Evolutionary conservation across 192 early-diverging fungal genomes (phyloP), one percentile per base, ranked within the genome.

Genomic region (Coemansia guatemalensis): DNA sequence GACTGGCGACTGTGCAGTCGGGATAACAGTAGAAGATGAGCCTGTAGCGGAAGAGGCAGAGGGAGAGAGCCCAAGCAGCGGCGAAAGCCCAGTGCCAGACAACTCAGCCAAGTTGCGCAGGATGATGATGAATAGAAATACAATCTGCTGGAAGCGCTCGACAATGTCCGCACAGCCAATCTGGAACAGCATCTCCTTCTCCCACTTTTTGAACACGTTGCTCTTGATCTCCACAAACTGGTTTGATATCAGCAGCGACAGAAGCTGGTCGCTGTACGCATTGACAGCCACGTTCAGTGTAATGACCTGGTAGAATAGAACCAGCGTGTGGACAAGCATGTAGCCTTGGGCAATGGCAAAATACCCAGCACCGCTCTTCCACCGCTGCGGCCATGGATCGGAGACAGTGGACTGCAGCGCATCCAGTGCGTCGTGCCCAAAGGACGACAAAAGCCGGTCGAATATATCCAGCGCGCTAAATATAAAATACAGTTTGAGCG

Each of bases 211-310:
- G 61, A 98, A 99, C 6, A 99, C 97, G 47, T 88, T 90, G 60
- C 93, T 88, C 65, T 99, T 99, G 73, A 99, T 95, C 68, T 99
- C 97, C 8, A 95, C 93, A 86, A 99, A 99, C 81, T 98, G 97
- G 66, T 98, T 98, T 32, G 89, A 92, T 39, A 99, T 87, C 22
- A 99, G 84, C 32, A 99, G 68, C n/a, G 95, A 92, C 29, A 99
- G 73, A 23, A 99, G 76, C 7, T 92, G 93, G 73, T 97, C 96
- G 60, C 92, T 93, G 65, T 97, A 96, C 14, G 91, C 93, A 74
- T 99, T 99, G 64, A 97, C 90, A 3, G 96, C 91, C 7, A 98
- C 95, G 68, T 97, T 96, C 53, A 98, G 84, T 8, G 95, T 95
- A 65, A 98, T 93, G 71, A 94, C 91, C 77, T 96, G 93, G 78